A percentile compares a stretch with the other conserved stretches of the same genome.
phyloP scores from a whole-genome alignment of 2,329 filamentous ascomycete genomes.

The Macroventuria anomochaeta region DNA sequence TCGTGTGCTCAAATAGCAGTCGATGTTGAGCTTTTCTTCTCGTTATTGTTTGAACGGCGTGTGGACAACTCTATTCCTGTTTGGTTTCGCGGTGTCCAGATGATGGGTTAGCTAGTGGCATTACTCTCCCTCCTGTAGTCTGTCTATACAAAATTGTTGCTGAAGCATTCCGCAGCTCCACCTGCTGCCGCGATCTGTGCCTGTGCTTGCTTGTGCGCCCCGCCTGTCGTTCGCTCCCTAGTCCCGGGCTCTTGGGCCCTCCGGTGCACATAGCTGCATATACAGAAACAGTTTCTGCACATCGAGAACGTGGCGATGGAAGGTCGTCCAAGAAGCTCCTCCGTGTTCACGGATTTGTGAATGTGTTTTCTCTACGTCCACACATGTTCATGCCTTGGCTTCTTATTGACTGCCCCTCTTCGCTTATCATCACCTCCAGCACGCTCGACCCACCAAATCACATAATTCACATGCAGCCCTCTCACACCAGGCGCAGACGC shows the following conservation, averaged over 20 bases:
- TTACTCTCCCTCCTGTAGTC: conserved; percentile 24
- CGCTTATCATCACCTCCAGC: background rate
- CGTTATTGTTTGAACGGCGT: conserved; percentile 24
- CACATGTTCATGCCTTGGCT: background rate
- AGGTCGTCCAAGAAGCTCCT: background rate
- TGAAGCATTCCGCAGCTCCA: conserved; percentile 3
- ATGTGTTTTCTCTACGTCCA: background rate
- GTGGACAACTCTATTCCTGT: conserved; percentile 32
- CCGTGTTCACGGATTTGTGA: background rate
- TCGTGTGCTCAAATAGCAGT: too few relatives aligned
- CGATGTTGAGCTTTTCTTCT: conserved; percentile 4
- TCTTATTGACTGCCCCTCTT: background rate
- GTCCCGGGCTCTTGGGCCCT: conserved; percentile 22
- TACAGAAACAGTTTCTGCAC: conserved; percentile 20
- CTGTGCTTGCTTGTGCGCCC: conserved; percentile 13
- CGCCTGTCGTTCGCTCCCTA: conserved; percentile 13
- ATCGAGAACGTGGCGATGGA: conserved; percentile 8
- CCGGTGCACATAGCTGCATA: conserved; percentile 11
- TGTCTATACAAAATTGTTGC: conserved; percentile 23
- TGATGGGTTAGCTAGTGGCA: background rate
- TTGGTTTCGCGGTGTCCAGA: background rate
- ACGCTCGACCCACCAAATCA: background rate
- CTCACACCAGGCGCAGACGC: conserved; percentile 26
- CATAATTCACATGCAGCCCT: conserved; percentile 3
- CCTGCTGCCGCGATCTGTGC: conserved; percentile 3